These are phyloP conservation scores for Metschnikowia dekortorum DNA, from an alignment of 805 yeast genomes.

Conservation along the genomic window DNA sequence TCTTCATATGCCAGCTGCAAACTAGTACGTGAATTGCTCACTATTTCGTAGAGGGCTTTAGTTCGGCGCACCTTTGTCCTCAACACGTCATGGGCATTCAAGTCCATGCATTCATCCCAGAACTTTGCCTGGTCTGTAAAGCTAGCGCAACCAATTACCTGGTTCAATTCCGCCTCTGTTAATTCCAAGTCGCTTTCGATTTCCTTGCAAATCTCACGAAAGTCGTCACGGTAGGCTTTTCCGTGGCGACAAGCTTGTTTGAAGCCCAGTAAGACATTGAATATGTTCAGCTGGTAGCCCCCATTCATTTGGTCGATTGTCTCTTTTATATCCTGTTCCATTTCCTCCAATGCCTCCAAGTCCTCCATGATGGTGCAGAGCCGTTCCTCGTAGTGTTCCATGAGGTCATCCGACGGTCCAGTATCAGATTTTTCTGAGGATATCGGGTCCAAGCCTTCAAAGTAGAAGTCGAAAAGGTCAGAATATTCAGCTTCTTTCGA, in stretches of 20 bases:
- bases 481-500: too few species aligned
- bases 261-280: neutral
- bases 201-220: neutral
- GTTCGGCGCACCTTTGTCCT: neutral
- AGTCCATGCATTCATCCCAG: neutral
- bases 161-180: neutral
- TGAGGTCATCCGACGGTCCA: too few species aligned
- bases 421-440: too few species aligned
- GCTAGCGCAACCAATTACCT: neutral
- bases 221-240: neutral
- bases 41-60: neutral
- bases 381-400: neutral
- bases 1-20: neutral
- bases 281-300: neutral
- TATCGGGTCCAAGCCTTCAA: too few species aligned
- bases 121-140: neutral
- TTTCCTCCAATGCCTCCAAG: neutral
- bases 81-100: neutral
- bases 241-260: neutral
- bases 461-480: too few species aligned
- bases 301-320: neutral
- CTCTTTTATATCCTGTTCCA: neutral
- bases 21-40: neutral
- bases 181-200: neutral
- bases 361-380: neutral